Base-by-base conservation (phyloP, 257 asterid species). In the Paraleonurus japonicus region DNA sequence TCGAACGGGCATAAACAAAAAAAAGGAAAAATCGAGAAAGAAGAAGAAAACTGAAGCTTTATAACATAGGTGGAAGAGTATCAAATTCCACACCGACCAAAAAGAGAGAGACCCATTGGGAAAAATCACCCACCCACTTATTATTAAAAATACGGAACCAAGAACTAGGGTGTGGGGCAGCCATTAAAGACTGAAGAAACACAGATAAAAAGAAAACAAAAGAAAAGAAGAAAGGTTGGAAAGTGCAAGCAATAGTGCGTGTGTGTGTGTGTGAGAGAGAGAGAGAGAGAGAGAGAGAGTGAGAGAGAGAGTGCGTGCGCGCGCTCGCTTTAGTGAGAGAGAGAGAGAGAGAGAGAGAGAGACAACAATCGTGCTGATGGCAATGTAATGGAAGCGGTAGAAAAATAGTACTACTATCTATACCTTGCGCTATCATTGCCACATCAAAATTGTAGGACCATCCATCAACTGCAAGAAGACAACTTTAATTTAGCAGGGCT, bases 151-250 rank as follows among this genome's bases (percentile, higher is more conserved):
- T 76, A 79, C 54, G 82, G 77, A 76, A 80, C 82, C 81, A 72
- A 75, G 51, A 76, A 54, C 75, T 78, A 70, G 69, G 83, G 74
- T 51, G 91, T 82, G 95, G 96, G 87, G 80, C 95, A 86, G 89
- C 94, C 89, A 82, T 85, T 82, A 80, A 90, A 81, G 88, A 79
- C 77, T 53, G 81, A 13, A 32, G 81, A 13, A 32, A 62, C 67
- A 67, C 75, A 50, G 77, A 66, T 57, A 26, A 70, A 23, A 65
- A 30, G 37, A 61, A 68, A 32, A 55, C 50, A 33, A 78, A 69
- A 73, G 19, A 33, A 66, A 74, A 47, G 4, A 71, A 55, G 58
- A 77, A 54, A 73, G 78, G 88, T 77, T 76, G 88, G 81, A 78
- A 84, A 85, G 85, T 70, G 81, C 4, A 61, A 75, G 78, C 12